Conservation (phyloP, 2,329 filamentous ascomycete genomes). For the Lecanicillium sp. region DNA sequence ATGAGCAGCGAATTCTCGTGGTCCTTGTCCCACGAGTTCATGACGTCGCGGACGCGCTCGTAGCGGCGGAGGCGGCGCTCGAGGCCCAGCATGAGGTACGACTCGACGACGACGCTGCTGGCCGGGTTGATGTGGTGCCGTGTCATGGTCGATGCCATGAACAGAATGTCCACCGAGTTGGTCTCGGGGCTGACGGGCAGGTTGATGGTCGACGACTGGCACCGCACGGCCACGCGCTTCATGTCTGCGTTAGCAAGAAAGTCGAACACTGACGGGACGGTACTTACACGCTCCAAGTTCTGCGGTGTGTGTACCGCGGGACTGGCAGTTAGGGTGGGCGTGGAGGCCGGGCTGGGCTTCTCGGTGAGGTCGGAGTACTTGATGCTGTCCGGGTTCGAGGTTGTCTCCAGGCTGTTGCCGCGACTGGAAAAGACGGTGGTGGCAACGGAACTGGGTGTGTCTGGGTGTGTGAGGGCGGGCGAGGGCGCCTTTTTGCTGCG, state of each 20-base stretch:
- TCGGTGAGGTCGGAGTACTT: neutral
- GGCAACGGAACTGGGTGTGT: constrained; percentile 28
- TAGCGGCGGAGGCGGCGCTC: constrained; percentile 80
- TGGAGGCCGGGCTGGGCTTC: neutral
- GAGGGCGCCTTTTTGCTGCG: constrained; percentile 36
- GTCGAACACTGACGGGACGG: neutral
- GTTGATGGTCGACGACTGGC: constrained; percentile 59
- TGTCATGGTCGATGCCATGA: constrained; percentile 57
- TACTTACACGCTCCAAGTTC: constrained; percentile 60
- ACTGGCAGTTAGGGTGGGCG: neutral
- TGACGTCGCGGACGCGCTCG: constrained; percentile 76
- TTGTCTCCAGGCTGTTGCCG: constrained; percentile 28
- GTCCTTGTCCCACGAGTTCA: constrained; percentile 90
- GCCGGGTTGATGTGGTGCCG: constrained; percentile 57
- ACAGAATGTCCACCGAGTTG: constrained; percentile 66
- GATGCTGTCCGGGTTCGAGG: constrained; percentile 11
- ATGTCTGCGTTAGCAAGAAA: constrained; percentile 4
- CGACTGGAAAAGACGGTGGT: constrained; percentile 31
- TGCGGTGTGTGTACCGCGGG: neutral
- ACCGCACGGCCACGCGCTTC: constrained; percentile 66
- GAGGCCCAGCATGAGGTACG: constrained; percentile 67
- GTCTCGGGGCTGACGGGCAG: constrained; percentile 72
- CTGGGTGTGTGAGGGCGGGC: constrained; percentile 23
- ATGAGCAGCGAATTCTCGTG: constrained; percentile 69
- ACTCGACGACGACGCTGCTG: constrained; percentile 69